Conservation (phyloP, 1,139 yeast species). For the Yamadazyma epiphylla region DNA sequence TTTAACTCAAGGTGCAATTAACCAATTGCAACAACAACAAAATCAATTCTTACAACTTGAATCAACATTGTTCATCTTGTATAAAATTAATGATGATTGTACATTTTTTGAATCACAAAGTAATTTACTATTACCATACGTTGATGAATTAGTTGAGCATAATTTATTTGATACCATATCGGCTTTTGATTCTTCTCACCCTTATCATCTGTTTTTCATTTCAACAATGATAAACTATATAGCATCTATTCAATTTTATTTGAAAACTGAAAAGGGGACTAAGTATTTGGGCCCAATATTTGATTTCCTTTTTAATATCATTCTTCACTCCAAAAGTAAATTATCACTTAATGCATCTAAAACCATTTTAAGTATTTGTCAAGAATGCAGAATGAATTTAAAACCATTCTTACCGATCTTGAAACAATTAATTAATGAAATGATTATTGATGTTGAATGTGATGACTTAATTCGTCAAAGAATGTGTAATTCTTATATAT, state of each 20-base stretch:
- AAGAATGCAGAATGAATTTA: conserved; percentile 51
- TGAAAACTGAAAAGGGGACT: conserved; percentile 33
- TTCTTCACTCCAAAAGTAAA: conserved; percentile 17
- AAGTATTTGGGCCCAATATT: conserved; percentile 46
- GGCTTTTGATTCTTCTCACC: conserved; percentile 10
- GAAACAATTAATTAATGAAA: conserved; percentile 47
- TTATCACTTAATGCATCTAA: conserved; percentile 45
- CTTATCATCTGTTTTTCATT: conserved; percentile 8
- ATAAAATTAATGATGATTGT: conserved; percentile 49
- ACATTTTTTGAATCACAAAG: conserved; percentile 34
- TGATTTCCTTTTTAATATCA: conserved; percentile 38
- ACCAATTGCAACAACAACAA: conserved; percentile 11
- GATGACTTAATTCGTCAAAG: conserved; percentile 57
- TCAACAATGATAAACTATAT: conserved; percentile 51
- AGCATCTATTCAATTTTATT: conserved; percentile 55
- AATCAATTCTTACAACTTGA: conserved; percentile 46
- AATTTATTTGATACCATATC: conserved; percentile 18
- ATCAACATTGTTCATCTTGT: conserved; percentile 62
- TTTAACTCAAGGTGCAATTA: conserved; percentile 41
- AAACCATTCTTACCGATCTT: conserved; percentile 47
- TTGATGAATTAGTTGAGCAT: conserved; percentile 22
- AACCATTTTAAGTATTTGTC: conserved; percentile 59
- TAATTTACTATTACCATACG: conserved; percentile 20
- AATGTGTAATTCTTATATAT: conserved; percentile 57
- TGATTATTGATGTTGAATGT: conserved; percentile 43